Evolutionary conservation across 225 moss, liverwort and hornwort species (phyloP), one percentile per base, ranked within the genome.

Genomic region (Pseudisothecium myosuroides): DNA sequence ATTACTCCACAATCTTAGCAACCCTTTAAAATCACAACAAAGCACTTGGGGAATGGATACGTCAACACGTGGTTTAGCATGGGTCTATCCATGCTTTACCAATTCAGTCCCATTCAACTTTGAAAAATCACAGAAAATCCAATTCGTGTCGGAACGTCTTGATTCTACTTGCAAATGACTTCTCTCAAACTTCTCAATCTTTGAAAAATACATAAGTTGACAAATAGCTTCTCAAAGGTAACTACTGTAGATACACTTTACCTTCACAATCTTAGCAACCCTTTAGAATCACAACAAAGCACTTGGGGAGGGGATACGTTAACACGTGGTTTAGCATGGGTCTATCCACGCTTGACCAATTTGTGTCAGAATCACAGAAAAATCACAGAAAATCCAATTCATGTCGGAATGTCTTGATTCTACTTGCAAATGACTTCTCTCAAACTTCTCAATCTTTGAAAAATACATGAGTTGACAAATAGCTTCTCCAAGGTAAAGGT

Each of bases 61-160:
- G 0, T 67, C 2, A n/a, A 0, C 1, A 0, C n/a, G 6, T 7
- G 2, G 37, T 66, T 66, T 19, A 66, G 37, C 20, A 37, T 37
- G 20, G 4, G 7, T 68, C 22, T 22, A 7, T 0, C n/a, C 68
- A 67, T 1, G 4, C 4, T 12, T 14, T 39, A 4, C 27, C 43
- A 16, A 27, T 72, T 5, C 27, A 1, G 27, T 27, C 10, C 27
- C 15, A 27, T 9, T 6, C 43, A 72, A 43, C 16, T 72, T 72
- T 43, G 14, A 43, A 72, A 72, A 72, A 72, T 43, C 72, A 43
- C 6, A 15, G 0, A 27, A 41, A 15, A 41, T 16, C 9, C 15
- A 41, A 41, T 68, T 20, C 7, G 22, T 68, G 12, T n/a, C 1
- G 1, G 4, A 68, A 68, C n/a, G 22, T 12, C 39, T 39, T 39